phyloP scores from a whole-genome alignment of 352 stramenopile species.

The Albugo laibachii region DNA sequence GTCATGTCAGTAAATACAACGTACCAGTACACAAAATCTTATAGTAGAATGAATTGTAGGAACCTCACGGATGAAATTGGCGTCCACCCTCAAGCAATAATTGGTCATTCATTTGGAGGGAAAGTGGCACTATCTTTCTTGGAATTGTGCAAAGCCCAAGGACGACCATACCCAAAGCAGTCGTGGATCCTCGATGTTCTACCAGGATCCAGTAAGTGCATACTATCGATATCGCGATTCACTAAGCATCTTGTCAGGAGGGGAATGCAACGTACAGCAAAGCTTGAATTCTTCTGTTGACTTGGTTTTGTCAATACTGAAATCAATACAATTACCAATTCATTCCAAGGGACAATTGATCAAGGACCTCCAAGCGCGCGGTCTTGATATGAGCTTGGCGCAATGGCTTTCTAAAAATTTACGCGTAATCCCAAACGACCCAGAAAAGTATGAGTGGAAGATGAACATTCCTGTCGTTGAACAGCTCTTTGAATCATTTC shows the following conservation, averaged over 20 bases:
- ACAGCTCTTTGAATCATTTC: conserved; percentile 44
- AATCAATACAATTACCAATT: conserved; percentile 53
- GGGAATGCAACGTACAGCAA: conserved; percentile 1
- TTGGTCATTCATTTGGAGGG: conserved; percentile 61
- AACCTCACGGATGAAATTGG: conserved; percentile 25
- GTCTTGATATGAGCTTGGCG: conserved; percentile 35
- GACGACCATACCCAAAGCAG: conserved; percentile 19
- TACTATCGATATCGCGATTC: background rate
- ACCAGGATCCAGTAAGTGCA: conserved; percentile 27
- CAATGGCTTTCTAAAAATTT: conserved; percentile 74
- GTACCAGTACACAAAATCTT: background rate
- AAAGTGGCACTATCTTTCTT: conserved; percentile 62
- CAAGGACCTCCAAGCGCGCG: conserved; percentile 31
- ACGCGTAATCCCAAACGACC: conserved; percentile 18
- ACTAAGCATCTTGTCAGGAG: background rate
- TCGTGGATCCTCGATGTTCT: conserved; percentile 58
- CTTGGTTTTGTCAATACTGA: conserved; percentile 39
- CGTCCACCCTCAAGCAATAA: conserved; percentile 30
- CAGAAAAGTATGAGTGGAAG: conserved; percentile 61
- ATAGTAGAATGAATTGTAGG: conserved; percentile 10
- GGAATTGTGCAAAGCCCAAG: conserved; percentile 22
- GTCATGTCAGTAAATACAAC: conserved; percentile 21
- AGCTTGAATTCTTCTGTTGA: conserved; percentile 24
- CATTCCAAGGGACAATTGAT: conserved; percentile 44
- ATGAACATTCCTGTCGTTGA: conserved; percentile 61